A percentile compares a stretch with the other conserved stretches of the same genome.
These are phyloP conservation scores for Phytophthora meadii DNA, from an alignment of 352 stramenopile species.

Conservation along the genomic window DNA sequence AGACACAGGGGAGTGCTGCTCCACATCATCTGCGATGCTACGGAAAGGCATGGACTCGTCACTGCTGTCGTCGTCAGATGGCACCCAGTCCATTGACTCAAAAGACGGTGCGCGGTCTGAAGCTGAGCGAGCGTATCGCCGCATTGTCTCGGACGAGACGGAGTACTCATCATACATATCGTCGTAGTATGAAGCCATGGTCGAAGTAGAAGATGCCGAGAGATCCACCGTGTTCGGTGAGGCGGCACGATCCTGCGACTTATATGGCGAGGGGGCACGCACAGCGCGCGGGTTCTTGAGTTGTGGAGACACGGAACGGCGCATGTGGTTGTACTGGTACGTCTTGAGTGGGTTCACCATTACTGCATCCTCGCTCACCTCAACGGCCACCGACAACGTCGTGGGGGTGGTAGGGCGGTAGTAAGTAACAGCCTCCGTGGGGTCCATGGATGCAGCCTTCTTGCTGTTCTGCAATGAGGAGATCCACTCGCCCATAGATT, in stretches of 20 bases:
- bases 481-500: conserved; percentile 40
- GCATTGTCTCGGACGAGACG: conserved; percentile 30
- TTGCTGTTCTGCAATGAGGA: conserved; percentile 35
- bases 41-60: conserved; percentile 38
- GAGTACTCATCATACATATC: conserved; percentile 65
- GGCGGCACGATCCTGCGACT: conserved; percentile 36
- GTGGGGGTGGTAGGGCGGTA: conserved; percentile 32
- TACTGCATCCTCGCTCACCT: conserved; percentile 28
- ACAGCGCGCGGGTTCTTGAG: conserved; percentile 27
- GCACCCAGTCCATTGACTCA: conserved; percentile 56
- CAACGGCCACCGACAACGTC: conserved; percentile 26
- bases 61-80: conserved; percentile 46
- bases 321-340: conserved; percentile 28
- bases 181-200: conserved; percentile 69
- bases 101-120: conserved; percentile 45
- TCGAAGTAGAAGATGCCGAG: conserved; percentile 74
- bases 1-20: conserved; percentile 28
- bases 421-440: conserved; percentile 23
- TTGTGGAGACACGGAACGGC: conserved; percentile 31
- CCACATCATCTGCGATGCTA: conserved; percentile 40
- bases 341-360: conserved; percentile 39
- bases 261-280: conserved; percentile 40
- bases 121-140: conserved; percentile 46
- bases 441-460: conserved; percentile 11
- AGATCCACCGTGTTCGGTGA: conserved; percentile 54